Percentiles rank a stretch among this genome's conserved stretches.
Conservation (phyloP, 371 early-diverging fungal species). For the Apophysomyces sp. region DNA sequence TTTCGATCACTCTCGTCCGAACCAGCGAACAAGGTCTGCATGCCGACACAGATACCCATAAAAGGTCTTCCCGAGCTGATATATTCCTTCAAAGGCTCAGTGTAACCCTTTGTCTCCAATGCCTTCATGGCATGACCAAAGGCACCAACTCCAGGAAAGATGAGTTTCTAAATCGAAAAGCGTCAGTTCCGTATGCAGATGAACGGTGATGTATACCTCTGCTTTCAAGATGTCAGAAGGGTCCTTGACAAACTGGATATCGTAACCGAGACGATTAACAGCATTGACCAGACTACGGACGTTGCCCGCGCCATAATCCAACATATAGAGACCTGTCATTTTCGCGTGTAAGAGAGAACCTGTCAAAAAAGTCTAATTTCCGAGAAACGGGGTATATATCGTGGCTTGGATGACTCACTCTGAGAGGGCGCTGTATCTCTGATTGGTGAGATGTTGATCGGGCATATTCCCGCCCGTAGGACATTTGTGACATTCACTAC, state of each 20-base stretch:
- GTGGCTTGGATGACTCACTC: constrained; percentile 2
- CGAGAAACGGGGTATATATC: background rate
- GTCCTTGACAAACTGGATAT: constrained; percentile 73
- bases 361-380: constrained; percentile 10
- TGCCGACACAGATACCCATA: constrained; percentile 97
- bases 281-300: constrained; percentile 96
- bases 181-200: background rate
- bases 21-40: constrained; percentile 93
- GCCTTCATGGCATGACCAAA: constrained; percentile 91
- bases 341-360: constrained; percentile 7
- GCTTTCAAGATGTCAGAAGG: constrained; percentile 85
- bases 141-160: constrained; percentile 98
- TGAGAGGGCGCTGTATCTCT: too few relatives aligned
- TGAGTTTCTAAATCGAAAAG: constrained; percentile 70
- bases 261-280: constrained; percentile 82
- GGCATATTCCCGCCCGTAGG: too few relatives aligned
- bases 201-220: constrained; percentile 62
- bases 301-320: constrained; percentile 99
- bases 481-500: too few relatives aligned
- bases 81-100: constrained; percentile 80
- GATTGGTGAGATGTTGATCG: too few relatives aligned
- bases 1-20: constrained; percentile 84
- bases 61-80: constrained; percentile 85
- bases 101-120: constrained; percentile 73
- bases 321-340: constrained; percentile 70